Evolutionary conservation across 2,329 filamentous ascomycete species (phyloP).

Genomic region (Alternaria solani): DNA sequence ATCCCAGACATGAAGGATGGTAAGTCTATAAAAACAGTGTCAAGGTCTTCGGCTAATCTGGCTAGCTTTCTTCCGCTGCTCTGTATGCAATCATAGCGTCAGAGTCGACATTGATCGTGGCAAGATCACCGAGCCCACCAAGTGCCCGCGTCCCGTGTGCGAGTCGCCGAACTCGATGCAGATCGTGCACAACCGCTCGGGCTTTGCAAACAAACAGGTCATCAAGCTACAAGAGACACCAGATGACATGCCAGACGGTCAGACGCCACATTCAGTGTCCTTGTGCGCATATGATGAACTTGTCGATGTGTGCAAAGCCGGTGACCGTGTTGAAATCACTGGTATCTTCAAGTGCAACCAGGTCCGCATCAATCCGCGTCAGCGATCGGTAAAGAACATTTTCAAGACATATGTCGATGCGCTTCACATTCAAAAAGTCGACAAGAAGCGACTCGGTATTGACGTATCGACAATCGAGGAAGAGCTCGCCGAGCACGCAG

Average conservation of each 20-base stretch:
- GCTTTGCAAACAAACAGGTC: slow-evolving; percentile 96
- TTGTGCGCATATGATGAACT: slow-evolving; percentile 96
- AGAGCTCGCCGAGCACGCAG: slow-evolving; percentile 75
- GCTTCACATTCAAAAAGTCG: slow-evolving; percentile 93
- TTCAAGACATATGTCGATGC: slow-evolving; percentile 99
- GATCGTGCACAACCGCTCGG: slow-evolving; percentile 94
- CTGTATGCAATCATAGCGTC: slow-evolving; percentile 88
- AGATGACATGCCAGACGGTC: slow-evolving; percentile 90
- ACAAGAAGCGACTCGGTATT: slow-evolving; percentile 91
- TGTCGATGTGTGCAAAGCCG: slow-evolving; percentile 96
- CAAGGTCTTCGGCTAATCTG: slow-evolving; percentile 17
- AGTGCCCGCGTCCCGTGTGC: slow-evolving; percentile 84
- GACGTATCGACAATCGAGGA: slow-evolving; percentile 88
- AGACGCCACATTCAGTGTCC: slow-evolving; percentile 96
- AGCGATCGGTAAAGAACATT: slow-evolving; percentile 89
- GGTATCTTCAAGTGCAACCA: slow-evolving; percentile 96
- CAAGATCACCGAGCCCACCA: slow-evolving; percentile 92
- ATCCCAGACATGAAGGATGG: slow-evolving; percentile 98
- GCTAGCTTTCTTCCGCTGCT: slow-evolving; percentile 92
- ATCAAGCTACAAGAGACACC: slow-evolving; percentile 99
- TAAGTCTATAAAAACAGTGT: slow-evolving; percentile 32
- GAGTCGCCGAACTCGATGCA: slow-evolving; percentile 94
- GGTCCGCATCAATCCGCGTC: slow-evolving; percentile 91
- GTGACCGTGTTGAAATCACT: slow-evolving; percentile 93
- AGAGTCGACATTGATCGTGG: slow-evolving; percentile 93